phyloP scores from a whole-genome alignment of 192 early-diverging fungal species.

The Coemansia reversa region DNA sequence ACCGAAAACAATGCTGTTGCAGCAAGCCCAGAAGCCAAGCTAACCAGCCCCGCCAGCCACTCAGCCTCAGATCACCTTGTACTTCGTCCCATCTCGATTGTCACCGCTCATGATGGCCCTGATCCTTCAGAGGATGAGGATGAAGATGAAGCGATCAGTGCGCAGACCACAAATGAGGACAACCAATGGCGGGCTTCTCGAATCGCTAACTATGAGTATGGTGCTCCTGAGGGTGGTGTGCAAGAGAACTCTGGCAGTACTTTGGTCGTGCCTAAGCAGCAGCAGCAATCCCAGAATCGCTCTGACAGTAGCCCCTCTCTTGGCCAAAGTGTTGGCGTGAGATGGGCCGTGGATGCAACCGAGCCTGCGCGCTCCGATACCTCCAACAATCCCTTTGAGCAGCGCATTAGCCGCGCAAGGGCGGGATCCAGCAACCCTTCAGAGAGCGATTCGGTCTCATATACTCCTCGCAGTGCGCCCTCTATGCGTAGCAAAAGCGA shows the following conservation, averaged over 20 bases:
- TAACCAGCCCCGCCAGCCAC: conserved; percentile 20
- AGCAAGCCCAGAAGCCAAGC: not conserved
- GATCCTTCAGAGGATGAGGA: not conserved
- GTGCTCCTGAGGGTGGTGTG: not conserved
- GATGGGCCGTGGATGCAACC: conserved; percentile 15
- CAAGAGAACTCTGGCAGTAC: not conserved
- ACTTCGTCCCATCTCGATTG: conserved; percentile 38
- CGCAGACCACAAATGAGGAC: conserved; percentile 3
- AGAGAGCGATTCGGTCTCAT: not conserved
- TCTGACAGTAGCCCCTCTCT: conserved; percentile 13
- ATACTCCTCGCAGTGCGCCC: not conserved
- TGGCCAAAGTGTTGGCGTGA: conserved; percentile 2
- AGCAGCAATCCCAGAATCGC: conserved; percentile 18
- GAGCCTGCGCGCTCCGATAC: not conserved
- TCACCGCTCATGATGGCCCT: not conserved
- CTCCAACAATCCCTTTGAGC: not conserved
- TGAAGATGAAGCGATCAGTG: conserved; percentile 1
- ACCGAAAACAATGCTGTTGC: not conserved
- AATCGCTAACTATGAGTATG: conserved; percentile 41
- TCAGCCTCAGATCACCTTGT: conserved; percentile 33
- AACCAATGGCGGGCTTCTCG: conserved; percentile 16
- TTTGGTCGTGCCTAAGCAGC: conserved; percentile 1
- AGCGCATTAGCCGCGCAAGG: conserved; percentile 1
- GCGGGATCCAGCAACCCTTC: not conserved
- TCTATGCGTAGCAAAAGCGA: conserved; percentile 1